phyloP scores from a whole-genome alignment of 2,329 filamentous ascomycete species.

The Colletotrichum shisoi region DNA sequence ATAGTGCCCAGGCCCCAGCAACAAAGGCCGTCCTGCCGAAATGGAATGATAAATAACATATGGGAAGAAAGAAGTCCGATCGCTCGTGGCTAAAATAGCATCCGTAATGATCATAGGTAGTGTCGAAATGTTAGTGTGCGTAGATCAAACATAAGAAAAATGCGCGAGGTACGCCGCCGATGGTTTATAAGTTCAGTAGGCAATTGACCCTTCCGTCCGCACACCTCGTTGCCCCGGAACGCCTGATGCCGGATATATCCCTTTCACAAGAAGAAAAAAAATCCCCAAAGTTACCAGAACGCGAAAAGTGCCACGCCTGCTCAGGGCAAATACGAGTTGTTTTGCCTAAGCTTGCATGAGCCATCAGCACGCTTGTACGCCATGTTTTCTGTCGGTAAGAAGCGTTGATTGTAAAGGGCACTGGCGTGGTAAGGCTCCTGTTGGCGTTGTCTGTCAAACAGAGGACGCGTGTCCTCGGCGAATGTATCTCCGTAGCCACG shows the following conservation, averaged over 20 bases:
- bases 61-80: background rate
- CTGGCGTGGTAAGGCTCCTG: conserved; percentile 45
- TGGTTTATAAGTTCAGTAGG: conserved; percentile 21
- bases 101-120: conserved; percentile 11
- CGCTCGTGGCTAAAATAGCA: background rate
- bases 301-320: conserved; percentile 1
- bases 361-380: conserved; percentile 51
- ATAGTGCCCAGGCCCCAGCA: background rate
- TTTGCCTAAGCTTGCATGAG: conserved; percentile 26
- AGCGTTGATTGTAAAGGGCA: background rate
- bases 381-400: background rate
- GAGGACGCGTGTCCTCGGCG: conserved; percentile 41
- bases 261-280: background rate
- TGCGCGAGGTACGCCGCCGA: background rate
- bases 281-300: conserved; percentile 2
- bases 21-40: background rate
- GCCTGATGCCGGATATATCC: conserved; percentile 14
- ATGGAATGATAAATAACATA: conserved; percentile 6
- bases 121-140: conserved; percentile 1
- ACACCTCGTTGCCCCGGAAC: conserved; percentile 2
- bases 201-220: background rate
- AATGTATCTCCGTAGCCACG: conserved; percentile 38
- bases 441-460: conserved; percentile 52
- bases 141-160: conserved; percentile 13
- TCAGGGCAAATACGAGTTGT: conserved; percentile 3